Base-by-base conservation (phyloP, 306 rosid genomes). In the Vigna mungo region DNA sequence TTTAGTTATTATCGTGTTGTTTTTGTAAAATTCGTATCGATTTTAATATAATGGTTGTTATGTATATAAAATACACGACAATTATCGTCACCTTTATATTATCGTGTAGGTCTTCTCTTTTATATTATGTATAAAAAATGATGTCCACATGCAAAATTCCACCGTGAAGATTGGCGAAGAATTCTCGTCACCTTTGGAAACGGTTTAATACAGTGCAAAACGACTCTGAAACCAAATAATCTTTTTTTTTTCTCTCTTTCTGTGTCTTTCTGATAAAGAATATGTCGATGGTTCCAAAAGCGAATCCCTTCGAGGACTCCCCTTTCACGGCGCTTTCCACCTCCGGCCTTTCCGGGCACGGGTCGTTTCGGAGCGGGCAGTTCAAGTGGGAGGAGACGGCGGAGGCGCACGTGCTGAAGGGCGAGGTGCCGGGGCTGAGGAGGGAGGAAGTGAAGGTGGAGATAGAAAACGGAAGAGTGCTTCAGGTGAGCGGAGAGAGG, bases 371-470 rank as follows among this genome's bases (percentile, higher is more conserved):
- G 0, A 46, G 37, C 68, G 44, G 52, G 25, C 71, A 73, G 12
- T 2, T 80, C 1, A 82, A 76, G 27, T 76, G 79, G 84, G 34
- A 71, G 14, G 87, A 84, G 72, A 71, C 80, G 0, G 68, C 76
- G 4, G 84, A 84, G 10, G 82, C 82, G 0, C 84, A 76, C 17
- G 76, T 84, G 49, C 67, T 84, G 17, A 63, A 43, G 59, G 78
- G 79, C 3, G 75, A 54, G 4, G 30, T 84, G 3, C 11, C 72
- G 0, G 80, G 74, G 39, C 17, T 80, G 34, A 84, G 23, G 8
- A 71, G 44, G 4, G 82, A 84, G 47, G 87, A 80, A 17, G 43
- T 76, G 68, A 76, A 76, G 55, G 55, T 84, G 5, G 80, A 84
- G 16, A 60, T 84, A 6, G 82, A 77, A 51, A 77, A 76, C 21